Percentiles rank a stretch among this genome's conserved stretches.
These are phyloP conservation scores for Iodosphaeria phyllophila DNA, from an alignment of 2,329 filamentous ascomycete species.

Conservation along the genomic window DNA sequence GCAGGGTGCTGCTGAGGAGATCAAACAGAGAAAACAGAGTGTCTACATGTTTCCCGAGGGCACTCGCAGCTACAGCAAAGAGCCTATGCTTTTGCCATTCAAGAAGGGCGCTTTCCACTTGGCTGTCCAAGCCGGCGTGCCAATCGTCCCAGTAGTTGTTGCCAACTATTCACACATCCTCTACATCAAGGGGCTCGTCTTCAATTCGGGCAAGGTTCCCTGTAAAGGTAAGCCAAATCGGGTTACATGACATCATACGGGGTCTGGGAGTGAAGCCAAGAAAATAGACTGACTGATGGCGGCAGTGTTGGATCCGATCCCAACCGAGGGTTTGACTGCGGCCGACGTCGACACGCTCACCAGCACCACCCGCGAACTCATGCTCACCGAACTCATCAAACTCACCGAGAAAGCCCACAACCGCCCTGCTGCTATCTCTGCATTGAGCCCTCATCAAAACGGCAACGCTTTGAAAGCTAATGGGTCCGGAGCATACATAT, in stretches of 20 bases:
- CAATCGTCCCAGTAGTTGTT: constrained; percentile 70
- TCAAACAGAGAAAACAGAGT: constrained; percentile 51
- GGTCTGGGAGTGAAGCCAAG: neutral
- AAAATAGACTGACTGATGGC: neutral
- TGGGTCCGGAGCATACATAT: constrained; percentile 12
- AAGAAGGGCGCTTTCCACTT: constrained; percentile 98
- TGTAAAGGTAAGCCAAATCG: constrained; percentile 41
- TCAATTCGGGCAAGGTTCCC: constrained; percentile 52
- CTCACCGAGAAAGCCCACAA: constrained; percentile 33
- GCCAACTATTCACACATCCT: constrained; percentile 66
- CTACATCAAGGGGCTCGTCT: constrained; percentile 42
- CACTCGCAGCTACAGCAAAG: constrained; percentile 72
- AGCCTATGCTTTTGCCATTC: constrained; percentile 75
- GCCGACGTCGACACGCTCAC: constrained; percentile 64
- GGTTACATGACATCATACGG: too few relatives aligned
- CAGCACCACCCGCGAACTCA: constrained; percentile 48
- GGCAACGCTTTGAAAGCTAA: constrained; percentile 15
- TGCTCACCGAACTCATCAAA: constrained; percentile 47
- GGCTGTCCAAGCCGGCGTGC: constrained; percentile 82
- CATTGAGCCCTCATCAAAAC: constrained; percentile 5
- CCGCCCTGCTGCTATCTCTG: constrained; percentile 11
- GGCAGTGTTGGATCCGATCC: constrained; percentile 61
- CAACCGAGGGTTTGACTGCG: constrained; percentile 51
- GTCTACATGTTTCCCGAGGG: constrained; percentile 87
- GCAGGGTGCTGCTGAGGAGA: constrained; percentile 63